phyloP scores from a whole-genome alignment of 257 asterid genomes.

The Nyctanthes arbortristis region DNA sequence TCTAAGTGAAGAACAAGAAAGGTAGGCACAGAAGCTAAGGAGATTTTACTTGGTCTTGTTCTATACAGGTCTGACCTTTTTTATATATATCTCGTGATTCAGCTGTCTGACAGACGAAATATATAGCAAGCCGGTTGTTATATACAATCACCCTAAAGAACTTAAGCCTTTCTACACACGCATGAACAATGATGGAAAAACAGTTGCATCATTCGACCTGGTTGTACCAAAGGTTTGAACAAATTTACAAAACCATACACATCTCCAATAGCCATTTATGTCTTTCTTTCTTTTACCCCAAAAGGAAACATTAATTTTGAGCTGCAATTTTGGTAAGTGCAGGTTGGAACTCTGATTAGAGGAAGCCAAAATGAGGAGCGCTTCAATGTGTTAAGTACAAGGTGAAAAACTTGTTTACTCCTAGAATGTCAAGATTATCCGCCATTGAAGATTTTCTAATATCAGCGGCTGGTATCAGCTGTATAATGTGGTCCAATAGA shows the following conservation, averaged over 20 bases:
- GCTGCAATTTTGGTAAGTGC: conserved; percentile 11
- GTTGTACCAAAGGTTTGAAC: conserved; percentile 68
- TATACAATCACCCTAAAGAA: conserved; percentile 74
- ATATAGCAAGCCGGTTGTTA: conserved; percentile 58
- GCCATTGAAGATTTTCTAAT: too few species aligned
- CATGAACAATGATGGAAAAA: conserved; percentile 63
- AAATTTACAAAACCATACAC: not conserved
- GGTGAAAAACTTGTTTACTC: conserved; percentile 40
- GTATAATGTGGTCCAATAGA: too few species aligned
- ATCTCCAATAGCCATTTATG: not conserved
- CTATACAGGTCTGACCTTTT: too few species aligned
- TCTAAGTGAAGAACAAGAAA: conserved; percentile 81
- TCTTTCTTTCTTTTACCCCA: not conserved
- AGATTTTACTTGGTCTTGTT: conserved; percentile 4
- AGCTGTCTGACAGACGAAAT: conserved; percentile 68
- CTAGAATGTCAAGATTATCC: not conserved
- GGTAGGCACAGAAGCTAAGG: conserved; percentile 31
- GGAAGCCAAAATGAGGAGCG: conserved; percentile 97
- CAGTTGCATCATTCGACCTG: conserved; percentile 76
- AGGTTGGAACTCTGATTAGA: conserved; percentile 73
- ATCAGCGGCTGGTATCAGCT: too few species aligned
- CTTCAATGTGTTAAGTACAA: conserved; percentile 38
- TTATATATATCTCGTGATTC: conserved; percentile 26
- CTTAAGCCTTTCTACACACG: conserved; percentile 65
- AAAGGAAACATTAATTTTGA: not conserved